Conservation (phyloP, 257 asterid genomes). For the Primulina huaijiensis region DNA sequence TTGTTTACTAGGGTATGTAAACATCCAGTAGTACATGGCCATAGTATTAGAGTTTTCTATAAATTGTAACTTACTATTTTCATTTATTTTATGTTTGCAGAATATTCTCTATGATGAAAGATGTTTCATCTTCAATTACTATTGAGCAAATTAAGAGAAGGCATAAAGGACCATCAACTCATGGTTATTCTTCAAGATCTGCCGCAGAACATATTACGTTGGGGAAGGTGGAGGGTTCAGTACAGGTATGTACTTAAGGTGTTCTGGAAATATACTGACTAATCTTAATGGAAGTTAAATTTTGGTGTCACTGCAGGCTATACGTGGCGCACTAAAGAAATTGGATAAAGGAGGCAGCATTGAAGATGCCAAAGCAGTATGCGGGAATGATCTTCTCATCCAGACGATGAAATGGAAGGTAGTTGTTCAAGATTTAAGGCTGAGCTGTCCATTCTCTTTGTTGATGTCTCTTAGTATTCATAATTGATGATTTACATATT, state of each 20-base stretch:
- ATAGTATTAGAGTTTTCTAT: constrained; percentile 1
- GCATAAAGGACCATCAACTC: constrained; percentile 52
- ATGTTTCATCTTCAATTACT: constrained; percentile 53
- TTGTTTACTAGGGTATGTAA: neutral
- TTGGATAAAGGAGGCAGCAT: constrained; percentile 63
- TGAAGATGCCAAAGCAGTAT: constrained; percentile 80
- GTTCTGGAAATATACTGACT: constrained; percentile 7
- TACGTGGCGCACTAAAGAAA: constrained; percentile 61
- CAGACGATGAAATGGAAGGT: constrained; percentile 83
- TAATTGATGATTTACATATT: constrained; percentile 3
- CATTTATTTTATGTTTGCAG: constrained; percentile 36
- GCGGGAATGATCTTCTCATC: constrained; percentile 62
- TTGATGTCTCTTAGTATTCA: neutral
- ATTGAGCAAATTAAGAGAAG: constrained; percentile 39
- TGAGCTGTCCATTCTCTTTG: constrained; percentile 8
- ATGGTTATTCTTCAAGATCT: constrained; percentile 37
- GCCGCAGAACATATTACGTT: constrained; percentile 48
- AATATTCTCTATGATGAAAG: constrained; percentile 47
- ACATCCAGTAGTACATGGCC: neutral
- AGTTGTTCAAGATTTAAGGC: constrained; percentile 17
- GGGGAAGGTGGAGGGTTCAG: constrained; percentile 78
- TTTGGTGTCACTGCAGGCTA: constrained; percentile 46
- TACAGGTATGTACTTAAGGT: constrained; percentile 51
- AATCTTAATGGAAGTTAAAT: constrained; percentile 16
- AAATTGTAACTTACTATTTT: constrained; percentile 5